phyloP scores from a whole-genome alignment of 306 rosid species.

The Dalbergia cultrata region DNA sequence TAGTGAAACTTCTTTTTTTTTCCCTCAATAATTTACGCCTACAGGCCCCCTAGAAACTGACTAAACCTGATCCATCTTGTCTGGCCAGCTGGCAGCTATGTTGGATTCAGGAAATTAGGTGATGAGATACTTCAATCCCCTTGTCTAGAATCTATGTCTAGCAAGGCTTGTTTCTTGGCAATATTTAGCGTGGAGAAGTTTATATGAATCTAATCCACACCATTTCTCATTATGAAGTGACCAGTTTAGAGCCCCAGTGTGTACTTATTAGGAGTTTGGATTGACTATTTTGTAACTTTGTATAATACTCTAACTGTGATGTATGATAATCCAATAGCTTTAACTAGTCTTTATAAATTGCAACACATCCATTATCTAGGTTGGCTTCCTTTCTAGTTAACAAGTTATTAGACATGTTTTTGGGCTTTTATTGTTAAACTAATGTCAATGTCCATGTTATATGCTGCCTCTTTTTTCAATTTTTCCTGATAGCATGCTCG shows the following conservation, averaged over 20 bases:
- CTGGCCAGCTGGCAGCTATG: not conserved
- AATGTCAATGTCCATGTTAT: not conserved
- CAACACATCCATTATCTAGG: not conserved
- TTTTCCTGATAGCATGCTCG: not conserved
- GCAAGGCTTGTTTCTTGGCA: not conserved
- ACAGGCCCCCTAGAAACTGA: not conserved
- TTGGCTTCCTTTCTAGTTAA: not conserved
- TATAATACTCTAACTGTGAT: not conserved
- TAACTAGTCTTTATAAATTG: not conserved
- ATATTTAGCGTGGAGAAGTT: not conserved
- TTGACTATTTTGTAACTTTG: not conserved
- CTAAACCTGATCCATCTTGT: too few species aligned
- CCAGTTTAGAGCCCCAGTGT: not conserved
- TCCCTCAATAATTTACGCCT: not conserved
- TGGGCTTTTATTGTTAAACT: conserved; percentile 27
- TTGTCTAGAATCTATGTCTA: not conserved
- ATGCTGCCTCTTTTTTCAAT: not conserved
- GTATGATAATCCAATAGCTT: not conserved
- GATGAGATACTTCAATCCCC: not conserved
- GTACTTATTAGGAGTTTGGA: not conserved
- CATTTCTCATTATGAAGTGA: not conserved
- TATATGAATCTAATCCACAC: not conserved
- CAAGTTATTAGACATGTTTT: not conserved
- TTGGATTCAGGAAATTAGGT: conserved; percentile 5
- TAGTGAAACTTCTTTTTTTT: not conserved